A percentile compares a stretch with the other conserved stretches of the same genome.
These are phyloP conservation scores for Medicago lupulina DNA, from an alignment of 306 rosid genomes.

Conservation along the genomic window DNA sequence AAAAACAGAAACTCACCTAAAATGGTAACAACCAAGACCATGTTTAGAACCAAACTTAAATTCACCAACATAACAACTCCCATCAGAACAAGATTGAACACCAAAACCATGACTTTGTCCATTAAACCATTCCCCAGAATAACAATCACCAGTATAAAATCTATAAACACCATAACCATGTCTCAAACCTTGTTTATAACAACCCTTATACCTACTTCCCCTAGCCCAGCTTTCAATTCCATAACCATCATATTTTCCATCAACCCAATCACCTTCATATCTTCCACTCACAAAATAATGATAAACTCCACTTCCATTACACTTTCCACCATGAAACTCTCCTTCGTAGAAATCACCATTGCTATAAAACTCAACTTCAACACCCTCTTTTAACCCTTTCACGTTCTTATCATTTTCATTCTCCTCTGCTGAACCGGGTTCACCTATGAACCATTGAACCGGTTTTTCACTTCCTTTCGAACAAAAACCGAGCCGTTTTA, in stretches of 20 bases:
- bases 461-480: conserved; percentile 52
- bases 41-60: conserved; percentile 92
- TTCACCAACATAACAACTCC: conserved; percentile 82
- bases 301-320: conserved; percentile 96
- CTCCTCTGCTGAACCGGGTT: conserved; percentile 23
- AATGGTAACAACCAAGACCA: conserved; percentile 93
- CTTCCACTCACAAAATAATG: conserved; percentile 85
- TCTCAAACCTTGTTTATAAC: conserved; percentile 78
- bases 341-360: conserved; percentile 98
- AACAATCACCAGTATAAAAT: conserved; percentile 89
- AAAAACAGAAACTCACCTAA: conserved; percentile 60
- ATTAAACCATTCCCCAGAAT: conserved; percentile 88
- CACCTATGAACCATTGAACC: conserved; percentile 87
- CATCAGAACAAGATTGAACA: conserved; percentile 89
- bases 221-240: conserved; percentile 97
- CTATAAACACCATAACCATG: conserved; percentile 90
- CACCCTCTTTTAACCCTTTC: conserved; percentile 68
- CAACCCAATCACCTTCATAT: conserved; percentile 97
- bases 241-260: conserved; percentile 87
- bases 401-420: neutral
- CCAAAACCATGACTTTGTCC: conserved; percentile 98
- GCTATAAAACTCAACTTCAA: conserved; percentile 77
- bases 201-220: conserved; percentile 86
- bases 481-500: conserved; percentile 53
- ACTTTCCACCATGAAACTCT: conserved; percentile 78